Evolutionary conservation across 2,329 filamentous ascomycete genomes (phyloP), one percentile per base, ranked within the genome.

Genomic region (Neopestalotiopsis rosae): DNA sequence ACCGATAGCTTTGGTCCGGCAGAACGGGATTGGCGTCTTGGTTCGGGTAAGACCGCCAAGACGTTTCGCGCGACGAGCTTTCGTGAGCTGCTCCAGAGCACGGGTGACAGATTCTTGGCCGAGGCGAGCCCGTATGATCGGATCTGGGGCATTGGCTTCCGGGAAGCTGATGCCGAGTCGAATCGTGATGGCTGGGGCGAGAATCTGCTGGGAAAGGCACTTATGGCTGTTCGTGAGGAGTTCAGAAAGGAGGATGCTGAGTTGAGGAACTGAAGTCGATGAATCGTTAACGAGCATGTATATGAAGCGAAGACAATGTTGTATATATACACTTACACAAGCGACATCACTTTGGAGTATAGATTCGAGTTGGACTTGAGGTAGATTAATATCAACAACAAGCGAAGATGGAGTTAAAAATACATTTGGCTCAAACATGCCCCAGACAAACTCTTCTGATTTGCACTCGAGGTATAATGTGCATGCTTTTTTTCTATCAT

Each of bases 71-170:
- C 83, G 2, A 76, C 78, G 5, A 79, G 80, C 17, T 76, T 92
- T 72, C 81, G 78, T 63, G 79, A 77, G 34, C 76, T 81, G 79
- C 74, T 93, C 70, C 76, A 92, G 58, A 82, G 76, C 7, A 92
- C 91, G 1, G 89, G 87, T 0, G 84, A 88, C 5, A 80, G 86
- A 61, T 86, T 90, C 77, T 74, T 93, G 28, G 88, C 92, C 2
- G 90, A 91, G 79, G 89, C 89, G 40, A 85, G 85, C 69, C 87
- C 89, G 12, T 82, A 77, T 69, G 90, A 93, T 79, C 75, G 82
- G 5, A 86, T 92, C 67, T 93, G 90, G 91, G 91, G 90, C 1
- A 81, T 93, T 61, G 91, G 91, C 5, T 91, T 88, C 73, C 79
- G 74, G 2, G 86, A 84, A 7, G 80, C 79, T 20, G 79, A 85